Base-by-base conservation (phyloP, 116 monocot genomes). In the Zostera marina region DNA sequence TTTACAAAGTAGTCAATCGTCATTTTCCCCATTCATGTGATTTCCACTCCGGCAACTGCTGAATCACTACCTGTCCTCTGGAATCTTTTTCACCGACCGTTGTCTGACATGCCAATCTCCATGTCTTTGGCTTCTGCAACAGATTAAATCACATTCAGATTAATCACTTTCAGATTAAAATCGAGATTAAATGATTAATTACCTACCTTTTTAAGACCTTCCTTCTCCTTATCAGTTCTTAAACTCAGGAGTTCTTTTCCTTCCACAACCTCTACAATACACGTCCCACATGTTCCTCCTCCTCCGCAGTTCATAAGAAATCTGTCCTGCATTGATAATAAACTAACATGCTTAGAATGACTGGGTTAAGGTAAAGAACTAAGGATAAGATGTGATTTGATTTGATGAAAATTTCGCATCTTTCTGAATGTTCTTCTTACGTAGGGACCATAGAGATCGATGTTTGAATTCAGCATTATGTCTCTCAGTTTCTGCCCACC, bases 21-120 rank as follows among this genome's bases (percentile, higher is more conserved):
- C 52, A 69, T 19, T 61, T 63, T 41, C 53, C 7, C 76, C 76
- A 85, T 44, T 91, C 82, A 69, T 85, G 85, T 44, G 49, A 63
- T 53, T 82, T 85, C 91, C 91, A 82, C 70, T 82, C 91, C 5
- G 91, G 91, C 48, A 85, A 66, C 45, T 85, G 85, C 47, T 91
- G 91, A 51, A 91, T 82, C 40, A 91, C 68, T 59, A 91, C 72
- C 91, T 91, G 80, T 41, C 91, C 91, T 79, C 68, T 79, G 5
- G 91, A 82, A 51, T 85, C 85, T 47, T 56, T 44, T 46, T 72
- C 67, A 1, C 85, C 91, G 39, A 91, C 82, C 40, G 66, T 62
- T 24, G 91, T 85, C 63, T 91, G 91, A 48, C 91, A 91, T 32
- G 91, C 91, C 46, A 91, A 66, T 68, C 91, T 79, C 91, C 91